phyloP scores from a whole-genome alignment of 805 yeast genomes.

The Starmerella bombi region DNA sequence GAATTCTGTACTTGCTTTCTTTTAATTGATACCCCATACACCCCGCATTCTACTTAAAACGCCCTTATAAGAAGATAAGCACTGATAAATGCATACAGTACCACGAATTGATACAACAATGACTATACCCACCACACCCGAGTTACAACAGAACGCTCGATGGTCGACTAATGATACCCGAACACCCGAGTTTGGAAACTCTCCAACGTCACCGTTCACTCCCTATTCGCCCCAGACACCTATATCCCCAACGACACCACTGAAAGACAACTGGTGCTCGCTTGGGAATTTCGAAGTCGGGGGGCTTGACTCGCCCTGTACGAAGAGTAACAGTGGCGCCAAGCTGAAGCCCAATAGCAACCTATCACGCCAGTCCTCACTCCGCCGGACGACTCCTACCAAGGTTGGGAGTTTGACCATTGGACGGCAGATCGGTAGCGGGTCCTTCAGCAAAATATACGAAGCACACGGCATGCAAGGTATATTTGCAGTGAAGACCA shows the following conservation, averaged over 20 bases:
- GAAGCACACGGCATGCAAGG: constrained; percentile 39
- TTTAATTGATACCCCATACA: too few species aligned
- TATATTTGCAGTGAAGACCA: constrained; percentile 53
- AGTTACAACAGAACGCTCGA: constrained; percentile 6
- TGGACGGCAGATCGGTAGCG: constrained; percentile 38
- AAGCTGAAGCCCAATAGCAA: neutral
- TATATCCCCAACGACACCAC: constrained; percentile 2
- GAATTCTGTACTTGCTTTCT: too few species aligned
- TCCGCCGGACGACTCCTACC: constrained; percentile 1
- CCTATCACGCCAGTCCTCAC: constrained; percentile 7
- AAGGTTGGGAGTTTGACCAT: constrained; percentile 25
- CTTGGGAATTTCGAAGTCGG: too few species aligned
- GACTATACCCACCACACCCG: constrained; percentile 3
- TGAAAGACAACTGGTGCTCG: neutral
- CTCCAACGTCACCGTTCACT: constrained; percentile 1
- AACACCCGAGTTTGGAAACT: neutral
- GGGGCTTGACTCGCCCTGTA: too few species aligned
- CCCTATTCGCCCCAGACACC: constrained; percentile 10
- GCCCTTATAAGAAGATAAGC: too few species aligned
- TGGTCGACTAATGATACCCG: constrained; percentile 3
- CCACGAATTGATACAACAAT: neutral
- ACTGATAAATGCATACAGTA: too few species aligned
- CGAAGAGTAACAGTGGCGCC: too few species aligned
- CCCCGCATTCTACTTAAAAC: too few species aligned
- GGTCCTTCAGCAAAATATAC: constrained; percentile 84